phyloP scores from a whole-genome alignment of 2,329 filamentous ascomycete species.

The Magnaporthiopsis incrustans region DNA sequence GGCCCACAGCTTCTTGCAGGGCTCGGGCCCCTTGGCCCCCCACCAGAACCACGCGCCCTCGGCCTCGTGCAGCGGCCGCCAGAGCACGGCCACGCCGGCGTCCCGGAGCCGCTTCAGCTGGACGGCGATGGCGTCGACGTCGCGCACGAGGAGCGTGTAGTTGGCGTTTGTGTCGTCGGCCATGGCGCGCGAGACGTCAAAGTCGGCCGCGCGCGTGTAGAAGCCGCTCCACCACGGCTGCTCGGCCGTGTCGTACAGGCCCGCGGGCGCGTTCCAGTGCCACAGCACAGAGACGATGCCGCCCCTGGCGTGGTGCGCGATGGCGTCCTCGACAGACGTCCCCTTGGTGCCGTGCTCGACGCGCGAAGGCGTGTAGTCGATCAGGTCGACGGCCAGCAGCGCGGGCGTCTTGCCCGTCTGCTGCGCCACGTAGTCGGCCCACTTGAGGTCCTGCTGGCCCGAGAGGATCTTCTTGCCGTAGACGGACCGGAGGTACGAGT shows the following conservation, averaged over 20 bases:
- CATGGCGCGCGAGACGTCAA: slow-evolving; percentile 35
- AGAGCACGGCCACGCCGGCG: slow-evolving; percentile 38
- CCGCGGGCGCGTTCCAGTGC: slow-evolving; percentile 40
- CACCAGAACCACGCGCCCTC: slow-evolving; percentile 46
- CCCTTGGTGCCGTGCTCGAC: slow-evolving; percentile 31
- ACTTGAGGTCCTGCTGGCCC: slow-evolving; percentile 37
- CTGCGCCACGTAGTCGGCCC: slow-evolving; percentile 32
- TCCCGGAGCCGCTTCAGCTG: slow-evolving; percentile 34
- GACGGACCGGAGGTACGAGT: slow-evolving; percentile 32
- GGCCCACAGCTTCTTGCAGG: slow-evolving; percentile 33
- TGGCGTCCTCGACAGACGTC: slow-evolving; percentile 37
- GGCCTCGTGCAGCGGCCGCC: slow-evolving; percentile 40
- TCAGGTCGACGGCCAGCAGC: slow-evolving; percentile 36
- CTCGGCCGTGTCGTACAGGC: slow-evolving; percentile 36
- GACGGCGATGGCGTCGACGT: slow-evolving; percentile 39
- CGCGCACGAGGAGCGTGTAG: slow-evolving; percentile 36
- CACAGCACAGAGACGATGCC: slow-evolving; percentile 39
- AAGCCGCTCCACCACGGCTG: slow-evolving; percentile 41
- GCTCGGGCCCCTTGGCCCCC: slow-evolving; percentile 38
- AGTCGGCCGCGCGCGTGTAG: slow-evolving; percentile 41
- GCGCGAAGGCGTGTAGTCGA: slow-evolving; percentile 40
- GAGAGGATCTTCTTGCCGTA: slow-evolving; percentile 39
- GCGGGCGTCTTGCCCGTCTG: slow-evolving; percentile 40
- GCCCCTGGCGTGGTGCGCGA: slow-evolving; percentile 31
- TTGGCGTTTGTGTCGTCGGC: slow-evolving; percentile 33